Evolutionary conservation across 306 rosid species (phyloP).

Genomic region (Hippophae rhamnoides): DNA sequence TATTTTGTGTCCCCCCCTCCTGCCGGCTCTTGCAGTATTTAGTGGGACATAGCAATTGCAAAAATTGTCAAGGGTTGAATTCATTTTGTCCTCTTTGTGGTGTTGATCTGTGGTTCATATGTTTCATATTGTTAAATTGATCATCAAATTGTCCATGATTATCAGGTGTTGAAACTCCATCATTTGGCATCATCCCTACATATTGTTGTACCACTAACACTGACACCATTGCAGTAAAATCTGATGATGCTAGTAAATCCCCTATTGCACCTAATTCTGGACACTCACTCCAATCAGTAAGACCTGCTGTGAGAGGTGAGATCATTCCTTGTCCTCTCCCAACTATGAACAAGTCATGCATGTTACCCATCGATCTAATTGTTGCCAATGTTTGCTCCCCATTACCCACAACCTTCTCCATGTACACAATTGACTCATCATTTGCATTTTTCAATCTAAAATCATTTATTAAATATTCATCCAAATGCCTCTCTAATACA

Average conservation of each 20-base stretch:
- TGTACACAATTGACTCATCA: conserved; percentile 20
- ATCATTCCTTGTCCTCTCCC: conserved; percentile 35
- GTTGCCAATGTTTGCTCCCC: conserved; percentile 25
- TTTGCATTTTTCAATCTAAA: neutral
- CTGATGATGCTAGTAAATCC: conserved; percentile 34
- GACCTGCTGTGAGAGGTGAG: conserved; percentile 12
- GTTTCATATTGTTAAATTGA: too few species aligned
- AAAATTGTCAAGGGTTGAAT: too few species aligned
- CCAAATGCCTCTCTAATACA: too few species aligned
- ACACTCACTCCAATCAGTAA: conserved; percentile 42
- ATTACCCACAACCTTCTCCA: conserved; percentile 14
- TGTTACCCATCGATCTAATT: conserved; percentile 18
- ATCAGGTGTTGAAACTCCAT: too few species aligned
- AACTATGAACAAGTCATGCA: conserved; percentile 33
- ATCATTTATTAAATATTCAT: too few species aligned
- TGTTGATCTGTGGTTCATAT: too few species aligned
- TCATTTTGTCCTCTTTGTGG: too few species aligned
- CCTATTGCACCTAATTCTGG: conserved; percentile 44
- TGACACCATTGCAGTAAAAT: conserved; percentile 25
- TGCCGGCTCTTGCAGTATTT: too few species aligned
- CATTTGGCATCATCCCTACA: too few species aligned
- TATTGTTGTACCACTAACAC: conserved; percentile 39
- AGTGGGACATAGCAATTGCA: too few species aligned
- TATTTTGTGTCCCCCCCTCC: too few species aligned
- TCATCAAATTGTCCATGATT: too few species aligned